Percentiles rank a stretch among this genome's conserved stretches.
Evolutionary conservation across 2,329 filamentous ascomycete species (phyloP).

Genomic region (Metarhizium robertsii): DNA sequence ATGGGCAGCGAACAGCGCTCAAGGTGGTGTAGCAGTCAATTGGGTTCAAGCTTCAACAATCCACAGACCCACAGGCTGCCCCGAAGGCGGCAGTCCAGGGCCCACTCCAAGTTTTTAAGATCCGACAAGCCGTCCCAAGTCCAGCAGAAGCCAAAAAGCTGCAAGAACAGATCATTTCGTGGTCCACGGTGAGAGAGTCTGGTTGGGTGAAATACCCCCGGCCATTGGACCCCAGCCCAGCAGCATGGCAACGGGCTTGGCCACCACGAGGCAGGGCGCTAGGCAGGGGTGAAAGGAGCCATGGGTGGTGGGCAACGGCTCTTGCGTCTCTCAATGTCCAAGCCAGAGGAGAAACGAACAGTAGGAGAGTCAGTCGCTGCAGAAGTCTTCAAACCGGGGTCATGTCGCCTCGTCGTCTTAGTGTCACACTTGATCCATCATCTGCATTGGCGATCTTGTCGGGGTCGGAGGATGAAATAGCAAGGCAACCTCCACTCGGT

Average conservation of each 20-base stretch:
- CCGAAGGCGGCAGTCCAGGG: not conserved
- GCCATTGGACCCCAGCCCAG: not conserved
- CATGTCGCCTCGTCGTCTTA: not conserved
- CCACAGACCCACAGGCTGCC: not conserved
- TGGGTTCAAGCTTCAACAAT: not conserved
- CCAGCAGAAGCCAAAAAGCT: not conserved
- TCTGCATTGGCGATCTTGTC: not conserved
- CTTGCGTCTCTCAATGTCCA: not conserved
- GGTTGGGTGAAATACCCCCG: not conserved
- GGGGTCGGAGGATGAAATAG: not conserved
- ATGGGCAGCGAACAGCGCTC: not conserved
- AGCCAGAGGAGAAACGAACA: too few species aligned
- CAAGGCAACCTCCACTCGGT: not conserved
- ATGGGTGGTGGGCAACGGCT: not conserved
- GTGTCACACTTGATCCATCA: not conserved
- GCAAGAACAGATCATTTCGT: not conserved
- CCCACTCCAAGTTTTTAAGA: not conserved
- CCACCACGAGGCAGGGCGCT: not conserved
- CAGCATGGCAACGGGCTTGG: slow-evolving; percentile 2
- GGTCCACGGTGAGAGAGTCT: slow-evolving; percentile 2
- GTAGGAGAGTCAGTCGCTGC: not conserved
- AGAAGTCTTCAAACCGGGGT: not conserved
- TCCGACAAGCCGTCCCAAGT: slow-evolving; percentile 4
- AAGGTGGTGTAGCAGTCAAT: not conserved
- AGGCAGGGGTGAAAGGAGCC: not conserved